A percentile compares a stretch with the other conserved stretches of the same genome.
Evolutionary conservation across 2,329 filamentous ascomycete species (phyloP).

Genomic region (Alternaria gansuensis): DNA sequence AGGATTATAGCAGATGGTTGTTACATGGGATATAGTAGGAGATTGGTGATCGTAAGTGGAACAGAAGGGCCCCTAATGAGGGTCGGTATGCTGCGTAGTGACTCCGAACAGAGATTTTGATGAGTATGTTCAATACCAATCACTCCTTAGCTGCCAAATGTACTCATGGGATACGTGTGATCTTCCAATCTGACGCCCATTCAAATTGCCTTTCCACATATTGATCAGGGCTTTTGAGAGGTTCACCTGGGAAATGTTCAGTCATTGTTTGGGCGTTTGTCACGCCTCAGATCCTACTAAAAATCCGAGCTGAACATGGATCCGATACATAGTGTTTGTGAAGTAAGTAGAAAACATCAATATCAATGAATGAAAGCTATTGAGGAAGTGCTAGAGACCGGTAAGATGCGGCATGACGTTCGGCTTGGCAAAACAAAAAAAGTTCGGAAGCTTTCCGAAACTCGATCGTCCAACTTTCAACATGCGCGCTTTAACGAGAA

Average conservation of each 20-base stretch:
- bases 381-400: not conserved
- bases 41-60: no score
- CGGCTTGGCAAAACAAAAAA: conserved; percentile 27
- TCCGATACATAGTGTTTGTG: no score
- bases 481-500: conserved; percentile 31
- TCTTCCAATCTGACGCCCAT: rapidly evolving
- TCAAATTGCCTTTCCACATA: no score
- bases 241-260: not conserved
- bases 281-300: no score
- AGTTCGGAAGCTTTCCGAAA: conserved; percentile 22
- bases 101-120: no score
- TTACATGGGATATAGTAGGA: not conserved
- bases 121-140: not conserved
- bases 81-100: not conserved
- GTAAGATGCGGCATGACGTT: conserved; percentile 23
- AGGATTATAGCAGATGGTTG: not conserved
- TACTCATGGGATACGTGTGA: not conserved
- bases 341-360: no score
- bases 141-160: not conserved
- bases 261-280: not conserved
- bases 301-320: no score
- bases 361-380: not conserved
- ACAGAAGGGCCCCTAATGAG: no score
- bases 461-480: conserved; percentile 16
- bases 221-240: no score